Conservation (phyloP, 73 alveolate genomes). For the Tetrahymena elliotti region DNA sequence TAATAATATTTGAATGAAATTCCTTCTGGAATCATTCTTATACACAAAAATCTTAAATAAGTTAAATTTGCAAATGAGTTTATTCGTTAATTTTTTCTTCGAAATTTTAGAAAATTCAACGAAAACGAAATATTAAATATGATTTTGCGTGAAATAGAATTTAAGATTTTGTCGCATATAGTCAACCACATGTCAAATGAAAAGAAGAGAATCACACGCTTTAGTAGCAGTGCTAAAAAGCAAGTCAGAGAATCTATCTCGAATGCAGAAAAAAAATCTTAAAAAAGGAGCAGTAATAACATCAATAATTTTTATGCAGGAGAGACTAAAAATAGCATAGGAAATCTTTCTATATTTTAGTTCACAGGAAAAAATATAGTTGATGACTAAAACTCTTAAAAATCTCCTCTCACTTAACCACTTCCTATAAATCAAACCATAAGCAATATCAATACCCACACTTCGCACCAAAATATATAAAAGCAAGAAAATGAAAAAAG, state of each 20-base stretch:
- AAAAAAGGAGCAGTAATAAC: neutral
- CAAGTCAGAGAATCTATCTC: neutral
- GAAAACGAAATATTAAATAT: neutral
- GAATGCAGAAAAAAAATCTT: neutral
- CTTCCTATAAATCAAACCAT: neutral
- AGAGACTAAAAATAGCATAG: neutral
- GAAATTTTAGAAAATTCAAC: neutral
- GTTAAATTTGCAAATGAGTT: neutral
- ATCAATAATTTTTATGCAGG: neutral
- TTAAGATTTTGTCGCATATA: neutral
- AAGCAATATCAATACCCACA: neutral
- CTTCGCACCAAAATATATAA: neutral
- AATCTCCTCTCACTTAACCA: neutral
- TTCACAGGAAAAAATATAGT: neutral
- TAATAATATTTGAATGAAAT: neutral
- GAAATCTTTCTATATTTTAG: neutral
- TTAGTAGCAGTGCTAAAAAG: neutral
- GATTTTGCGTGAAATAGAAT: neutral
- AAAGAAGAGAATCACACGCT: neutral
- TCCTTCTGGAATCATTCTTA: neutral
- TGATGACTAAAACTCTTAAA: neutral
- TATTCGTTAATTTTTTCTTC: neutral
- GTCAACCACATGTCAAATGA: neutral
- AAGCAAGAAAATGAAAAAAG: neutral
- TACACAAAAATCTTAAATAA: neutral